A percentile compares a stretch with the other conserved stretches of the same genome.
These are phyloP conservation scores for Colletotrichum echinochloae DNA, from an alignment of 2,329 filamentous ascomycete species.

Conservation along the genomic window DNA sequence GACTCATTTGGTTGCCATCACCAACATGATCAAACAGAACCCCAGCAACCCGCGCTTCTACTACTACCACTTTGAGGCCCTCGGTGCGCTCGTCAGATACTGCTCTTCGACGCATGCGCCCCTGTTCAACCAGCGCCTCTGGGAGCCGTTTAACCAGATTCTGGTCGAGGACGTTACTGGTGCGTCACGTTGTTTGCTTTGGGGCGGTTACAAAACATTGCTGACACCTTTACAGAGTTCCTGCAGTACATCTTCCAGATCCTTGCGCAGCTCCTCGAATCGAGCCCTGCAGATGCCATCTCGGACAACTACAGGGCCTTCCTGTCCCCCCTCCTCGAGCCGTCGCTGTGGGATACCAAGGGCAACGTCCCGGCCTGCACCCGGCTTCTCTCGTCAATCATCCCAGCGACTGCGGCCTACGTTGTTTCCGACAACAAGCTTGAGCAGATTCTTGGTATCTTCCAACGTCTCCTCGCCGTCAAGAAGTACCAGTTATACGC, in stretches of 20 bases:
- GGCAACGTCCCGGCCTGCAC: slow-evolving; percentile 94
- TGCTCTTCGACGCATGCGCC: slow-evolving; percentile 73
- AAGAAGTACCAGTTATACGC: slow-evolving; percentile 88
- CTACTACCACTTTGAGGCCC: slow-evolving; percentile 96
- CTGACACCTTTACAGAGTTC: slow-evolving; percentile 74
- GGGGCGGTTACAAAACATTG: background rate
- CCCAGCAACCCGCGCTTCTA: slow-evolving; percentile 98
- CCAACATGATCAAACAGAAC: slow-evolving; percentile 91
- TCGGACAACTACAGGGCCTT: slow-evolving; percentile 85
- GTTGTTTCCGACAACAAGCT: slow-evolving; percentile 85
- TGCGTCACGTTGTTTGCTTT: slow-evolving; percentile 51
- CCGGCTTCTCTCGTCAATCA: slow-evolving; percentile 84
- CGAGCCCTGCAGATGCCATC: slow-evolving; percentile 81
- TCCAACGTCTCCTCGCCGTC: slow-evolving; percentile 86
- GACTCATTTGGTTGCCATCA: slow-evolving; percentile 87
- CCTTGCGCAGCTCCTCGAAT: slow-evolving; percentile 89
- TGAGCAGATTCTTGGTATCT: slow-evolving; percentile 91
- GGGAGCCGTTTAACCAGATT: slow-evolving; percentile 84
- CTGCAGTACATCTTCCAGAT: slow-evolving; percentile 97
- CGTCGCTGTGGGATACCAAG: slow-evolving; percentile 88
- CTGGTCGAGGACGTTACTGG: slow-evolving; percentile 85
- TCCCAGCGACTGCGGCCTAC: slow-evolving; percentile 78
- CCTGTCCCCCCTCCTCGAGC: slow-evolving; percentile 81
- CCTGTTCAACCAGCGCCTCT: slow-evolving; percentile 83
- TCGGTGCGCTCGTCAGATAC: slow-evolving; percentile 89